Evolutionary conservation across 345 rosid genomes (phyloP), one percentile per base, ranked within the genome.

Genomic region (Stellera chamaejasme): DNA sequence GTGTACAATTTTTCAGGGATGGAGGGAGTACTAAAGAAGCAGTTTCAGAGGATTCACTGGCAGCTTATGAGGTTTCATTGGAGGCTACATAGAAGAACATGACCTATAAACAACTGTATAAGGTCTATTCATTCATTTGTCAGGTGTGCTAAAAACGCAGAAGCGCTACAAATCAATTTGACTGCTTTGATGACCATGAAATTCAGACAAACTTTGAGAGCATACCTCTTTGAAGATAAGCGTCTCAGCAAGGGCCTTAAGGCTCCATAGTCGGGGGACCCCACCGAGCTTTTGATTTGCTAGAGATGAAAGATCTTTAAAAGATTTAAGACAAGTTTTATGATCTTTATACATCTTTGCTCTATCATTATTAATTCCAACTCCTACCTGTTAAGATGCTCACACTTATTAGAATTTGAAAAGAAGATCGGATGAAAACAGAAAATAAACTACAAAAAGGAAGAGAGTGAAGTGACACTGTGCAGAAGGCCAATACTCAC

Each of bases 161-260:
- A 28, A 28, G 36, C 3, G 36, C 36, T 3, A 28, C 1, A 28
- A 6, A 28, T 28, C 36, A 28, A 28, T n/a, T 43, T 27, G 11
- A 45, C 52, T 27, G 19, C 53, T 54, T 23, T 41, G 27, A 7
- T 52, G 58, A 25, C 53, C 5, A 43, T 27, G 48, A 50, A 36
- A 52, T 48, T 52, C 32, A 42, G 13, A 14, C 6, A 70, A 51
- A 43, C 43, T 48, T 41, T 28, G 42, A 43, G 54, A 11, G 55
- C 23, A 47, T 81, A 85, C 96, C 93, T 84, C 74, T 82, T 82
- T 81, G 69, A 67, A 74, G 66, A 86, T 53, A 69, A 88, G 82
- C 62, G 11, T 68, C 72, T 88, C 85, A 10, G 85, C 70, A 39
- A 92, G 69, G 15, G 88, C 72, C 13, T 77, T 73, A 69, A 92